Evolutionary conservation across 2,329 filamentous ascomycete species (phyloP).

Genomic region (Diaporthe destruens): DNA sequence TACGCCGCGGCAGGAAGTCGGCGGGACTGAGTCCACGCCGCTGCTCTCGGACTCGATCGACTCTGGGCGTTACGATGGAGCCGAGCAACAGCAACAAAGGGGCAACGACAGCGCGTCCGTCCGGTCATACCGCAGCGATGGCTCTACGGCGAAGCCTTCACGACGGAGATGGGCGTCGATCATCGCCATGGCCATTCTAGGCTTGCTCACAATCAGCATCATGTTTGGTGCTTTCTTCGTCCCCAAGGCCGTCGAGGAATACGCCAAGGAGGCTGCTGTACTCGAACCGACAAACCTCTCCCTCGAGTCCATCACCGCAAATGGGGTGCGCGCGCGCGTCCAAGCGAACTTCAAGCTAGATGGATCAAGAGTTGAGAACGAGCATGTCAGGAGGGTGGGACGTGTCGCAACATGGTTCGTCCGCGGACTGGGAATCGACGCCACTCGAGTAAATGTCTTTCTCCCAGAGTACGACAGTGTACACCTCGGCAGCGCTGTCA

Average conservation of each 20-base stretch:
- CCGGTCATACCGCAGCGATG: conserved; percentile 46
- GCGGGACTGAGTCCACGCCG: conserved; percentile 62
- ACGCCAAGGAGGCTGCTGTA: conserved; percentile 85
- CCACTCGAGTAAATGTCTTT: conserved; percentile 80
- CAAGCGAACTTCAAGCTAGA: conserved; percentile 88
- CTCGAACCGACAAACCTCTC: conserved; percentile 87
- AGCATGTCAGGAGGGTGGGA: conserved; percentile 80
- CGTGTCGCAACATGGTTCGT: conserved; percentile 84
- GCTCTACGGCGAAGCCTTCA: conserved; percentile 51
- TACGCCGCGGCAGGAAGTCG: conserved; percentile 45
- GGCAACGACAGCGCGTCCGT: conserved; percentile 49
- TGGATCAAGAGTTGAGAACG: conserved; percentile 78
- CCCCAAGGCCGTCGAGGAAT: conserved; percentile 84
- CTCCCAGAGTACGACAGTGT: conserved; percentile 86
- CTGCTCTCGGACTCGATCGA: conserved; percentile 58
- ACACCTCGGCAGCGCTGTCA: conserved; percentile 79
- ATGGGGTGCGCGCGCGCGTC: conserved; percentile 83
- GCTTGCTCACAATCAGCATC: conserved; percentile 72
- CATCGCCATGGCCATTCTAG: conserved; percentile 78
- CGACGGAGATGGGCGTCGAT: conserved; percentile 80
- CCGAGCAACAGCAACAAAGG: conserved; percentile 49
- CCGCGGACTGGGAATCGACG: conserved; percentile 77
- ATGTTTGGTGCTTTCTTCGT: conserved; percentile 84
- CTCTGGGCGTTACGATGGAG: conserved; percentile 56
- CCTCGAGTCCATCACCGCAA: conserved; percentile 84